phyloP scores from a whole-genome alignment of 1,284 basidiomycete genomes.

The Ganoderma sinense region DNA sequence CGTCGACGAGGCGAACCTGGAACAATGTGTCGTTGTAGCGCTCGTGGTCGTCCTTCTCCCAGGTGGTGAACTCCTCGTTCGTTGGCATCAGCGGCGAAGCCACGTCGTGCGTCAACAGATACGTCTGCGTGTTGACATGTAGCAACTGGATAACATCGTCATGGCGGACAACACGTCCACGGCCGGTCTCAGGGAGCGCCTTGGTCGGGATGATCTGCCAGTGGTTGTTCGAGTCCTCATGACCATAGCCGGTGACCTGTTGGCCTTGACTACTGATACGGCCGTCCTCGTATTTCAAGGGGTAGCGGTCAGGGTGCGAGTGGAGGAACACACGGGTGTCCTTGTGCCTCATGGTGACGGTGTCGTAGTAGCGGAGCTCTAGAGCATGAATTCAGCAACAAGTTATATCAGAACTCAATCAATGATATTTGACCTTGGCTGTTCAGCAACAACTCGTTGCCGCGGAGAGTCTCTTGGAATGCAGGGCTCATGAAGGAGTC shows the following conservation, averaged over 20 bases:
- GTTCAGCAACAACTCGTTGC: conserved; percentile 91
- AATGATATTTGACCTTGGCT: conserved; percentile 73
- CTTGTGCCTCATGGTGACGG: conserved; percentile 89
- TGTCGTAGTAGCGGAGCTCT: conserved; percentile 96
- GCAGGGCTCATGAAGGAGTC: conserved; percentile 97
- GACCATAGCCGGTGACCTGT: conserved; percentile 98
- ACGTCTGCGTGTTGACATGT: conserved; percentile 86
- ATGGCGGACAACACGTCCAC: conserved; percentile 89
- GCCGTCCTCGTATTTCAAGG: conserved; percentile 95
- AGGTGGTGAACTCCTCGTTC: conserved; percentile 98
- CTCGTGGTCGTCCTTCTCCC: conserved; percentile 74
- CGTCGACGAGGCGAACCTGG: conserved; percentile 77
- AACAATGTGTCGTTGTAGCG: conserved; percentile 91
- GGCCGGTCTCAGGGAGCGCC: conserved; percentile 88
- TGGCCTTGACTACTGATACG: conserved; percentile 97
- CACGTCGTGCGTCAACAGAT: conserved; percentile 95
- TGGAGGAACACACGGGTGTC: conserved; percentile 94
- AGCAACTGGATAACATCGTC: conserved; percentile 90
- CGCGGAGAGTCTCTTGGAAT: conserved; percentile 95
- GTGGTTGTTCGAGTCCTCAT: conserved; percentile 93
- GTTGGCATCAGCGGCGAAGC: conserved; percentile 97
- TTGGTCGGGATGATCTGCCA: conserved; percentile 97
- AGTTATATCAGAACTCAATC: neutral
- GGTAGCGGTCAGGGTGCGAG: conserved; percentile 91
- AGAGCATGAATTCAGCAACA: conserved; percentile 5